Evolutionary conservation across 257 asterid genomes (phyloP).

Genomic region (Henckelia pumila): DNA sequence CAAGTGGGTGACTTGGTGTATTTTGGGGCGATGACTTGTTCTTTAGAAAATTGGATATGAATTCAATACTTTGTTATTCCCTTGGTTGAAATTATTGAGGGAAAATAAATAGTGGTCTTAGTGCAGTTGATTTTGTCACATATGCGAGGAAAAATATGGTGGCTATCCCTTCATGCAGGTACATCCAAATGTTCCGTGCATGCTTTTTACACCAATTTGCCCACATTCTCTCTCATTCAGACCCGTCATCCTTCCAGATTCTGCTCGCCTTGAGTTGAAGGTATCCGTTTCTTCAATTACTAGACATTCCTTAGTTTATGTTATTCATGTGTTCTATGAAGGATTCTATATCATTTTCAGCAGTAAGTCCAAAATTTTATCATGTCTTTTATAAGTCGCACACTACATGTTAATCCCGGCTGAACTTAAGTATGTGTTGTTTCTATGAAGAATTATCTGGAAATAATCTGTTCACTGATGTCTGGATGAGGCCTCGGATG

Average conservation of each 20-base stretch:
- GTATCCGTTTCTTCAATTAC: conserved; percentile 36
- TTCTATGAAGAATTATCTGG: too few species aligned
- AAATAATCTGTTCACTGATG: background rate
- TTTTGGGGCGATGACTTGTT: background rate
- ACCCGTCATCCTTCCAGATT: conserved; percentile 98
- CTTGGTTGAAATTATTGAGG: conserved; percentile 5
- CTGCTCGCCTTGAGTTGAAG: conserved; percentile 92
- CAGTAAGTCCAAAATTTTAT: too few species aligned
- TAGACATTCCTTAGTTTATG: background rate
- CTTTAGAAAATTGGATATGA: background rate
- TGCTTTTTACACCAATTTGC: conserved; percentile 97
- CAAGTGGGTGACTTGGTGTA: background rate
- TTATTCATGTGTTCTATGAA: background rate
- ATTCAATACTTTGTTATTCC: background rate
- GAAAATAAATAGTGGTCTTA: background rate
- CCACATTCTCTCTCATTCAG: conserved; percentile 98
- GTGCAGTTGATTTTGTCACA: conserved; percentile 9
- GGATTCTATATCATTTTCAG: background rate
- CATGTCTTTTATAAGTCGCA: too few species aligned
- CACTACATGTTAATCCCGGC: too few species aligned
- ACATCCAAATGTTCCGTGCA: conserved; percentile 98
- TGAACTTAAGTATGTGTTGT: background rate
- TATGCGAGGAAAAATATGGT: background rate
- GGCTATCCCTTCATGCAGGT: conserved; percentile 51
- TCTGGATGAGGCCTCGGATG: background rate